A percentile compares a stretch with the other conserved stretches of the same genome.
Conservation (phyloP, 2,329 filamentous ascomycete genomes). For the Gnomoniopsis smithogilvyi region DNA sequence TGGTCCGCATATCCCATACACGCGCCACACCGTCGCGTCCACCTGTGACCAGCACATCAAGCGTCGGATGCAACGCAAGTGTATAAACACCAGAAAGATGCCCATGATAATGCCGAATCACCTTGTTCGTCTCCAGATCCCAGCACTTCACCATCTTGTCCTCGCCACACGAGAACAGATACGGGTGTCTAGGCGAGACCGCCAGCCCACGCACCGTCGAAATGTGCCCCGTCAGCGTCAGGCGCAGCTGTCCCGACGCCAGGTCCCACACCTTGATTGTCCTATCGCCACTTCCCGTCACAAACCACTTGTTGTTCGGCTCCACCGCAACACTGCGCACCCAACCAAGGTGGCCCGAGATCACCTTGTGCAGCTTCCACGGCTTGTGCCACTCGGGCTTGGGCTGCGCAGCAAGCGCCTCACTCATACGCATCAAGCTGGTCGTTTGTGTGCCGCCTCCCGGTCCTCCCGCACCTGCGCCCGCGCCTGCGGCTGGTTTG, state of each 20-base stretch:
- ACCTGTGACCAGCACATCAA: constrained; percentile 92
- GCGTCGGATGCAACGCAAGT: constrained; percentile 84
- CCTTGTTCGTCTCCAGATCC: constrained; percentile 99
- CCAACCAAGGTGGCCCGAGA: constrained; percentile 95
- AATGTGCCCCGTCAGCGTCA: constrained; percentile 92
- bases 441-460: constrained; percentile 32
- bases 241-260: constrained; percentile 75
- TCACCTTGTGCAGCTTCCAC: constrained; percentile 98
- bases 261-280: constrained; percentile 99
- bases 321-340: constrained; percentile 87
- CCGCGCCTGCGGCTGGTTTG: constrained; percentile 17
- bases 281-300: constrained; percentile 87
- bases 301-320: constrained; percentile 97
- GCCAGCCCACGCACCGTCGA: constrained; percentile 89
- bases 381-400: constrained; percentile 96
- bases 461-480: constrained; percentile 20
- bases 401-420: constrained; percentile 36
- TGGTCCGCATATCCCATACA: constrained; percentile 98
- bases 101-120: constrained; percentile 96
- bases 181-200: constrained; percentile 89
- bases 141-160: constrained; percentile 99
- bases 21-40: constrained; percentile 91
- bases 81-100: constrained; percentile 96
- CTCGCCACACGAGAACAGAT: constrained; percentile 95
- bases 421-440: constrained; percentile 31